A percentile compares a stretch with the other conserved stretches of the same genome.
Conservation (phyloP, 2,329 filamentous ascomycete genomes). For the Phyllachora maydis region DNA sequence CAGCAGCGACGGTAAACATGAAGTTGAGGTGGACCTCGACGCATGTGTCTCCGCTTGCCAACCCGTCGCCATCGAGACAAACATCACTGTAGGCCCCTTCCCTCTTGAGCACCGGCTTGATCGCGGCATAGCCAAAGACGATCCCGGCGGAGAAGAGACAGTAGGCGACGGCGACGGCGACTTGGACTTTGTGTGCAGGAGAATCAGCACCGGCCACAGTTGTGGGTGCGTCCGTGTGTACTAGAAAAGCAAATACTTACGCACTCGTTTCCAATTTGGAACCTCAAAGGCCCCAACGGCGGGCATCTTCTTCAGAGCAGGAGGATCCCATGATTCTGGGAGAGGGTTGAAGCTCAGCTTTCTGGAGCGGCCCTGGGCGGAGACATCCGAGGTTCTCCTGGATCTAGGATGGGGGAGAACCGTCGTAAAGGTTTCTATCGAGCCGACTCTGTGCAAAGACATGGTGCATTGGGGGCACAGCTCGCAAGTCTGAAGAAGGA, state of each 20-base stretch:
- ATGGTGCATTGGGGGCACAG: too few relatives aligned
- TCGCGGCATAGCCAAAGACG: conserved; percentile 67
- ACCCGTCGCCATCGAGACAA: conserved; percentile 20
- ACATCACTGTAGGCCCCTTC: conserved; percentile 50
- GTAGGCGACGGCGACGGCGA: conserved; percentile 15
- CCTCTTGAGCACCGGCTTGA: conserved; percentile 60
- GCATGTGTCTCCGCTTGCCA: conserved; percentile 16
- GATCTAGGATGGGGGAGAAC: conserved; percentile 17
- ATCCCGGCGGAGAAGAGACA: conserved; percentile 48
- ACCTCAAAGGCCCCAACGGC: conserved; percentile 32
- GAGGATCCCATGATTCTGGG: conserved; percentile 27
- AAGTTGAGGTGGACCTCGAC: conserved; percentile 52
- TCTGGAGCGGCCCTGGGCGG: conserved; percentile 23
- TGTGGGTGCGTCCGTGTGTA: not conserved
- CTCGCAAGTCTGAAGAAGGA: too few relatives aligned
- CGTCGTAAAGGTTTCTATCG: conserved; percentile 28
- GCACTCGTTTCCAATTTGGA: conserved; percentile 28
- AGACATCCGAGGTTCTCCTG: conserved; percentile 22
- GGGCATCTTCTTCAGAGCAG: conserved; percentile 18
- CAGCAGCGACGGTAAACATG: conserved; percentile 83
- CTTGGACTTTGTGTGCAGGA: conserved; percentile 11
- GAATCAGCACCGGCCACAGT: conserved; percentile 1
- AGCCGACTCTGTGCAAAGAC: conserved; percentile 30
- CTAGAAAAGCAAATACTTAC: conserved; percentile 17
- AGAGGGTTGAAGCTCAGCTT: conserved; percentile 33